Evolutionary conservation across 495 filamentous ascomycete species (phyloP).

Genomic region (Evansstolkia leycettana): DNA sequence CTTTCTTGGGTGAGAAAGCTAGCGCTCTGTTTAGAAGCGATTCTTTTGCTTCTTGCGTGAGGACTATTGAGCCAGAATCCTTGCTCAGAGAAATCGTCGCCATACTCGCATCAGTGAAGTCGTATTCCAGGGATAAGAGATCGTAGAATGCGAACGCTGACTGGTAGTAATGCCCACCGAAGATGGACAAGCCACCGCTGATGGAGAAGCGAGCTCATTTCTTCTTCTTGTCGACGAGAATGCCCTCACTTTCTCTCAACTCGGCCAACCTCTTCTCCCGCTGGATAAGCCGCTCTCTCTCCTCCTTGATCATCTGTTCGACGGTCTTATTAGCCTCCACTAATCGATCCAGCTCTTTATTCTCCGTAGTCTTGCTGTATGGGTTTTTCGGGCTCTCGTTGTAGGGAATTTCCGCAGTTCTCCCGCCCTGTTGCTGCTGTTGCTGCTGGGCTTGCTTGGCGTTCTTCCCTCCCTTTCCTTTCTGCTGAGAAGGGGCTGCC

Average conservation of each 20-base stretch:
- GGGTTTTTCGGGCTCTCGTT: slow-evolving; percentile 49
- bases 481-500: slow-evolving; percentile 13
- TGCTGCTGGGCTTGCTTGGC: slow-evolving; percentile 32
- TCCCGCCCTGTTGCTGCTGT: slow-evolving; percentile 34
- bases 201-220: slow-evolving; percentile 19
- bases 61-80: too few relatives aligned
- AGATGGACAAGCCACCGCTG: too few relatives aligned
- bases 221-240: slow-evolving; percentile 29
- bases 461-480: slow-evolving; percentile 34
- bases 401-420: slow-evolving; percentile 61
- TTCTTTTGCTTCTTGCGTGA: too few relatives aligned
- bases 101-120: too few relatives aligned
- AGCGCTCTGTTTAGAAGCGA: too few relatives aligned
- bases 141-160: too few relatives aligned
- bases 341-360: slow-evolving; percentile 49
- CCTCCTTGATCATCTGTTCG: slow-evolving; percentile 55
- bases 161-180: too few relatives aligned
- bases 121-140: too few relatives aligned
- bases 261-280: slow-evolving; percentile 51
- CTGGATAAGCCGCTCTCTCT: slow-evolving; percentile 49
- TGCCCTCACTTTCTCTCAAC: slow-evolving; percentile 43
- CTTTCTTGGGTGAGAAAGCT: too few relatives aligned
- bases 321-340: slow-evolving; percentile 52
- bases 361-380: slow-evolving; percentile 66
- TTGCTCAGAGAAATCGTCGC: too few relatives aligned